Conservation (phyloP, 805 yeast genomes). For the Candida quercuum region DNA sequence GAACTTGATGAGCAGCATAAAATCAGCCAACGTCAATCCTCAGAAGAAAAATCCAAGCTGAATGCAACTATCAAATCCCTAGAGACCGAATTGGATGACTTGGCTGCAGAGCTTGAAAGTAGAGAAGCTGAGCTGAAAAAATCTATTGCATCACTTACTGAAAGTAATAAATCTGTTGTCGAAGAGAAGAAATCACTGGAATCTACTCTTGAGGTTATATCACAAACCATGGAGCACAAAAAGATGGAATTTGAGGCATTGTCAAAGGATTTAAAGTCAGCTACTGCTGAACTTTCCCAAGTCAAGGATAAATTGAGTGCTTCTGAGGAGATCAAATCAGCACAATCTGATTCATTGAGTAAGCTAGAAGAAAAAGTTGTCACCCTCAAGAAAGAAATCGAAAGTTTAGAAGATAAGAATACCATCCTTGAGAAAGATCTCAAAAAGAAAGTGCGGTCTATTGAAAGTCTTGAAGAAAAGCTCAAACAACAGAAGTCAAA, state of each 20-base stretch:
- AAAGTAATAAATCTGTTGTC: conserved; percentile 21
- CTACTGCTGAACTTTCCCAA: conserved; percentile 1
- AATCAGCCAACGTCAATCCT: not conserved
- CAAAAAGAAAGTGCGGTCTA: conserved; percentile 9
- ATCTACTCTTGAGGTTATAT: conserved; percentile 27
- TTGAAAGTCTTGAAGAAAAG: conserved; percentile 13
- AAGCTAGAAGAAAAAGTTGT: not conserved
- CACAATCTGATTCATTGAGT: not conserved
- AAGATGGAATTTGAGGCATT: conserved; percentile 19
- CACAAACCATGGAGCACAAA: conserved; percentile 26
- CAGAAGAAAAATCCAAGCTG: conserved; percentile 3
- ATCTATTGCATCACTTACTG: conserved; percentile 21
- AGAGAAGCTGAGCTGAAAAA: conserved; percentile 24
- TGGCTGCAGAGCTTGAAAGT: conserved; percentile 23
- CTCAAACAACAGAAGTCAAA: conserved; percentile 18
- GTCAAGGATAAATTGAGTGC: not conserved
- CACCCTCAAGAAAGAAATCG: conserved; percentile 5
- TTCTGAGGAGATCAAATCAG: not conserved
- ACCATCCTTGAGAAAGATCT: no score
- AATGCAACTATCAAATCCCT: conserved; percentile 3
- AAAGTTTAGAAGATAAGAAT: no score
- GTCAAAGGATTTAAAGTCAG: conserved; percentile 9
- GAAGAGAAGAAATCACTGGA: conserved; percentile 29
- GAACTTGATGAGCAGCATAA: conserved; percentile 3
- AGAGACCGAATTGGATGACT: conserved; percentile 22